Evolutionary conservation across 208 protist genomes (phyloP).

Genomic region (Acanthamoeba lugdunensis): DNA sequence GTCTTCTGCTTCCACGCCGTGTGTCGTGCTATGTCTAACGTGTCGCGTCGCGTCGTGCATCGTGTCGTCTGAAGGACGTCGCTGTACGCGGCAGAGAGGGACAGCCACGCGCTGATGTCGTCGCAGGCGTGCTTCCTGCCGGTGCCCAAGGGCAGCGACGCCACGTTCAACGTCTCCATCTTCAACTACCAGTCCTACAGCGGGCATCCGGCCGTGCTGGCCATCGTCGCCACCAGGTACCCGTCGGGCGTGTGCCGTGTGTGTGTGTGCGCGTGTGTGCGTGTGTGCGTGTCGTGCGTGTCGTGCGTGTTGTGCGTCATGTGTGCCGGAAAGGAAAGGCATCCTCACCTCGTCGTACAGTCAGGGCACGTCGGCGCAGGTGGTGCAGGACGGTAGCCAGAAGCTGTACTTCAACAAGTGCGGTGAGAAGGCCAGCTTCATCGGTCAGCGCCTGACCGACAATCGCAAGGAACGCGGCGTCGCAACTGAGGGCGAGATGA

Average conservation of each 20-base stretch:
- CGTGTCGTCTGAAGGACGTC: constrained; percentile 17
- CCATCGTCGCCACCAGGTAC: constrained; percentile 63
- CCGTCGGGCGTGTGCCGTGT: no score
- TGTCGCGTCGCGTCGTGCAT: background rate
- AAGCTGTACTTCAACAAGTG: constrained; percentile 76
- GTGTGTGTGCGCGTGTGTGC: background rate
- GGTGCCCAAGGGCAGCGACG: constrained; percentile 46
- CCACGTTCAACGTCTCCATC: constrained; percentile 73
- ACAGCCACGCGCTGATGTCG: constrained; percentile 71
- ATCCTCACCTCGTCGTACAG: background rate
- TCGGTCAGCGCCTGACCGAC: constrained; percentile 70
- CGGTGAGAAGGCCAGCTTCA: constrained; percentile 69
- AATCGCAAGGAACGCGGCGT: constrained; percentile 31
- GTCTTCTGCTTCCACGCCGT: background rate
- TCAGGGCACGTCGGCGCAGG: constrained; percentile 72
- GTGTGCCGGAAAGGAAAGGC: no score
- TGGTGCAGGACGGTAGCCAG: constrained; percentile 41
- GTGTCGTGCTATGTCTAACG: no score
- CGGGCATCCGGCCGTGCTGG: constrained; percentile 59
- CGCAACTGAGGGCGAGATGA: constrained; percentile 48
- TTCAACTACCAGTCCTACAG: constrained; percentile 67
- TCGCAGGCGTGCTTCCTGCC: constrained; percentile 73
- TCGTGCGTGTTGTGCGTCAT: background rate
- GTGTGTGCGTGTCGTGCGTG: background rate
- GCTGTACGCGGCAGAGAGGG: constrained; percentile 21